Evolutionary conservation across 352 stramenopile genomes (phyloP), one percentile per base, ranked within the genome.

Genomic region (Pythium grandisporangium): DNA sequence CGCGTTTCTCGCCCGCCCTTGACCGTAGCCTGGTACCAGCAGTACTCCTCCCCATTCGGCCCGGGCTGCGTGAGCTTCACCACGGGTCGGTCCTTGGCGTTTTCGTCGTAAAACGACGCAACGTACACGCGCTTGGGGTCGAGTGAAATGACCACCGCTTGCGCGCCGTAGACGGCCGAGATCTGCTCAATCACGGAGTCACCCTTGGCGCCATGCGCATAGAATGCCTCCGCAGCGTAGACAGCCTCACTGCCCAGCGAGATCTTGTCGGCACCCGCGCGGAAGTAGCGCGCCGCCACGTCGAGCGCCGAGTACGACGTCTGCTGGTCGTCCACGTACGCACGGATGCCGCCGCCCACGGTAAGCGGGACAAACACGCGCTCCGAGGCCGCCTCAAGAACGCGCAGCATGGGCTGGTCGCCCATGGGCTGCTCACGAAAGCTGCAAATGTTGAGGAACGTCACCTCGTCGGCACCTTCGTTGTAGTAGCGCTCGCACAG

Each of bases 401-500:
- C 92, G 46, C 86, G 74, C 10, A 98, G 77, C 93, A 99, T 98
- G 12, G 96, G 95, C 53, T 97, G 76, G 55, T 98, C 95, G 36
- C 95, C 93, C 46, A 99, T 90, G 7, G 97, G 91, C 42, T 96
- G 89, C 57, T 98, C 87, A 24, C 95, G 76, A 61, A 99, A 99
- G 58, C 84, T 97, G n/a, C 92, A 98, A 51, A 99, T 99, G 74
- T 99, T 99, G 25, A 99, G 68, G 63, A 99, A 99, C 19, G 88
- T 81, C 53, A 99, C 94, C 59, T 99, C 96, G 49, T 99, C 96
- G 11, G 88, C 95, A 19, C 95, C 75, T 40, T 98, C 95, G 13
- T 97, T 60, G 68, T 98, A 98, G 66, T 99, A 99, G 12, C 93
- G 81, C 33, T 70, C 72, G 48, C 90, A 96, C 25, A 99, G 62